Conservation (phyloP, 305 asterid species). For the Fraxinus angustifolia region DNA sequence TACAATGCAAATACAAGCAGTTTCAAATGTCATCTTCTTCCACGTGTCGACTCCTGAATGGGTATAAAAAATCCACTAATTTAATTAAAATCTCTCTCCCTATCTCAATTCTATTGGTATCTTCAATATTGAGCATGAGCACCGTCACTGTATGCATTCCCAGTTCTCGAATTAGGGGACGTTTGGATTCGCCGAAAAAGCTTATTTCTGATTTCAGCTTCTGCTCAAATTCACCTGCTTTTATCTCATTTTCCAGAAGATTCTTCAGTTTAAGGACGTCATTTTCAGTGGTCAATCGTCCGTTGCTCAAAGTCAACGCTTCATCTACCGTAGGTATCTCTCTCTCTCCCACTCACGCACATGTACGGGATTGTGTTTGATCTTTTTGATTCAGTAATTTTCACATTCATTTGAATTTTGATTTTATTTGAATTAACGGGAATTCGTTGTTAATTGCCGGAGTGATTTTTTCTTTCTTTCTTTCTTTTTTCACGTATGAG, state of each 20-base stretch:
- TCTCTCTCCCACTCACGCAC: not conserved
- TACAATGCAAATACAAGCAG: not conserved
- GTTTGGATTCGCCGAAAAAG: conserved; percentile 6
- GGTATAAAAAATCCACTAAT: not conserved
- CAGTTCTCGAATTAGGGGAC: conserved; percentile 14
- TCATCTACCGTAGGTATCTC: conserved; percentile 33
- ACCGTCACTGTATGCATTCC: conserved; percentile 17
- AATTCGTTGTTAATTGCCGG: not conserved
- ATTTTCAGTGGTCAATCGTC: conserved; percentile 27
- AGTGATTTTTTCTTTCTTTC: not conserved
- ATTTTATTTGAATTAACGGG: not conserved
- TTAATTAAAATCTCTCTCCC: not conserved
- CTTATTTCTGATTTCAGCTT: conserved; percentile 19
- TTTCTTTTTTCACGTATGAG: not conserved
- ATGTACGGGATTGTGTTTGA: not conserved
- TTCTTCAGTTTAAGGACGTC: conserved; percentile 21
- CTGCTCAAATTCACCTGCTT: conserved; percentile 12
- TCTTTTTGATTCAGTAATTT: not conserved
- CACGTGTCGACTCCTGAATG: not conserved
- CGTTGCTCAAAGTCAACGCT: conserved; percentile 13
- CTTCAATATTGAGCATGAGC: conserved; percentile 22
- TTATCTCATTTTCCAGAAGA: conserved; percentile 25
- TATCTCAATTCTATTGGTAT: conserved; percentile 15
- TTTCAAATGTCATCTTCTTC: not conserved
- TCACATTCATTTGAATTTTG: not conserved